These are phyloP conservation scores for Coffea eugenioides DNA, from an alignment of 257 asterid species.

Conservation along the genomic window DNA sequence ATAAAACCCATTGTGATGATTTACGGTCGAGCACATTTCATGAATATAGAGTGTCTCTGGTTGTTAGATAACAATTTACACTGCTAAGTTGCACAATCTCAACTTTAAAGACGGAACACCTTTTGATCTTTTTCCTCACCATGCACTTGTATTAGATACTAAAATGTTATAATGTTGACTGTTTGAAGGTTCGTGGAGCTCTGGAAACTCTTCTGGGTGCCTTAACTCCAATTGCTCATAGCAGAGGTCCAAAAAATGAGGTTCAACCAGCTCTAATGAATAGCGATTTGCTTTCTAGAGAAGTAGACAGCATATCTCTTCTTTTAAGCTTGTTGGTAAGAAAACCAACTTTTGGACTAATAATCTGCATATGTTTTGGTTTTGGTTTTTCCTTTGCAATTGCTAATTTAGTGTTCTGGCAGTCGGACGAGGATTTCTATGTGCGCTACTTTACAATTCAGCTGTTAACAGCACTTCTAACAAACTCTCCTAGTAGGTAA, in stretches of 20 bases:
- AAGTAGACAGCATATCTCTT: constrained; percentile 83
- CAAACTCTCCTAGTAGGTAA: constrained; percentile 85
- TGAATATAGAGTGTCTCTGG: constrained; percentile 1
- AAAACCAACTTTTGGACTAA: constrained; percentile 10
- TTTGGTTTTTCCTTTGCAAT: constrained; percentile 9
- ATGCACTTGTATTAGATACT: constrained; percentile 5
- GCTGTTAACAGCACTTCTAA: constrained; percentile 79
- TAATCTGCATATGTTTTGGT: constrained; percentile 15
- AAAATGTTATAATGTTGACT: constrained; percentile 22
- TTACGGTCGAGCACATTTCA: background rate
- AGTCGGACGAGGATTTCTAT: constrained; percentile 98
- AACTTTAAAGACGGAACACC: background rate
- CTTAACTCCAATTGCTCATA: constrained; percentile 66
- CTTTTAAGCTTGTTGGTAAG: constrained; percentile 90
- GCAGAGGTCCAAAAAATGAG: constrained; percentile 58
- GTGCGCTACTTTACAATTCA: constrained; percentile 88
- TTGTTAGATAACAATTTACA: background rate
- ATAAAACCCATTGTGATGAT: background rate
- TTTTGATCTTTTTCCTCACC: background rate
- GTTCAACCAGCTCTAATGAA: constrained; percentile 88
- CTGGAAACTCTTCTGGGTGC: constrained; percentile 83
- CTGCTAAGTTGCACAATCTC: background rate
- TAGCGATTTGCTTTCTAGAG: constrained; percentile 82
- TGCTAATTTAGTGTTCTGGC: constrained; percentile 38
- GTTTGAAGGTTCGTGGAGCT: constrained; percentile 81